Conservation (phyloP, 2,329 filamentous ascomycete species). For the Hymenoscyphus fructigenus region DNA sequence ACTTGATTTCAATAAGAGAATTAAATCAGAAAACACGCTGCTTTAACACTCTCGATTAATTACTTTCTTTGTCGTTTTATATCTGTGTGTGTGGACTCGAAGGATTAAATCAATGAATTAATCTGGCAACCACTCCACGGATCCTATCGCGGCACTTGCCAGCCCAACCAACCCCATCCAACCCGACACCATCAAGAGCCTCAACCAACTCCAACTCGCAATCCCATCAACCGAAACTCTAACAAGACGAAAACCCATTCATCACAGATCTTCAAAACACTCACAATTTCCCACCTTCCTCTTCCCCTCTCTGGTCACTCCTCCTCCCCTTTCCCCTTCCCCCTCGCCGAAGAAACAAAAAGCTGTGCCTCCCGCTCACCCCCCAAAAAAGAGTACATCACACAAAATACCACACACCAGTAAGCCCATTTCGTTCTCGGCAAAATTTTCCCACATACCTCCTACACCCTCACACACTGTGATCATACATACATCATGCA, state of each 20-base stretch:
- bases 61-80: too few relatives aligned
- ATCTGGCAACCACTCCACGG: neutral
- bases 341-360: neutral
- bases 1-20: too few relatives aligned
- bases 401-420: neutral
- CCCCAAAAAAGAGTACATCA: too few relatives aligned
- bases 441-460: neutral
- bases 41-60: too few relatives aligned
- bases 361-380: neutral
- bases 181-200: neutral
- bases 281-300: neutral
- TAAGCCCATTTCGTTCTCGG: neutral
- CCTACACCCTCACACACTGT: neutral
- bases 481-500: neutral
- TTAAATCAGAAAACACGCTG: too few relatives aligned
- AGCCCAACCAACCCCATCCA: too few relatives aligned
- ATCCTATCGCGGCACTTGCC: too few relatives aligned
- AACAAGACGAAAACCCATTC: too few relatives aligned
- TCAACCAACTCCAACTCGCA: neutral
- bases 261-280: too few relatives aligned
- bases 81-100: too few relatives aligned
- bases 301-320: neutral
- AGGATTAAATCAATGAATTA: too few relatives aligned
- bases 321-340: neutral
- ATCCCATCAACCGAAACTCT: neutral